Evolutionary conservation across 768 basidiomycete species (phyloP), one percentile per base, ranked within the genome.

Genomic region (Cystofilobasidium ferigula): DNA sequence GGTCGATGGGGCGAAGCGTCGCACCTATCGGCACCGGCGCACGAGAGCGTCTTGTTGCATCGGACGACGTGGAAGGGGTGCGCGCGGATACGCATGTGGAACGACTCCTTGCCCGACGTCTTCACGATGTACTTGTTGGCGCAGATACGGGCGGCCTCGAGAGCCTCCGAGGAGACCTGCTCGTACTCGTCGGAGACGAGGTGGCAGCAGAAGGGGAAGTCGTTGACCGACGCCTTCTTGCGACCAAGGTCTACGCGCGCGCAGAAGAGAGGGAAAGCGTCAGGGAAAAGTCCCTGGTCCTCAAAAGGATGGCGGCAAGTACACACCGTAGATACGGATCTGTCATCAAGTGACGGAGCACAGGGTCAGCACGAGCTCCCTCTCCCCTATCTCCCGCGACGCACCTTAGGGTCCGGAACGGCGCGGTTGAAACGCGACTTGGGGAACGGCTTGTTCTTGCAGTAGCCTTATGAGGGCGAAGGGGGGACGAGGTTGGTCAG

Each of bases 11-110:
- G 28, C n/a, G n/a, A n/a, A n/a, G n/a, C n/a, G 9, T 76, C 83
- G 54, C 68, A 87, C 89, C 89, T 82, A 90, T 99, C 95, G 73
- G 95, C 93, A 72, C 95, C 94, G 72, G 95, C 95, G 77, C 95
- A 98, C 67, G 86, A 88, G 82, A 98, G 88, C 89, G 95, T 98
- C 86, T 99, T 98, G 88, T 98, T 95, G 85, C 95, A 95, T 70
- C 95, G 88, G 80, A 99, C 79, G 73, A 98, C 90, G 77, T 99
- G 95, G 89, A 87, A 95, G 48, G 94, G 95, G 81, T 99, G 94
- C 66, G 89, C 89, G 69, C 92, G 88, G 72, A 99, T 90, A 71
- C 94, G 85, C 78, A 98, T 77, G 77, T 99, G 94, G 92, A 99
- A 98, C 6, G 93, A 89, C 73, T 99, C 94, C 81, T 98, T 98